phyloP scores from a whole-genome alignment of 352 stramenopile genomes.

The Phytophthora agathidicida region DNA sequence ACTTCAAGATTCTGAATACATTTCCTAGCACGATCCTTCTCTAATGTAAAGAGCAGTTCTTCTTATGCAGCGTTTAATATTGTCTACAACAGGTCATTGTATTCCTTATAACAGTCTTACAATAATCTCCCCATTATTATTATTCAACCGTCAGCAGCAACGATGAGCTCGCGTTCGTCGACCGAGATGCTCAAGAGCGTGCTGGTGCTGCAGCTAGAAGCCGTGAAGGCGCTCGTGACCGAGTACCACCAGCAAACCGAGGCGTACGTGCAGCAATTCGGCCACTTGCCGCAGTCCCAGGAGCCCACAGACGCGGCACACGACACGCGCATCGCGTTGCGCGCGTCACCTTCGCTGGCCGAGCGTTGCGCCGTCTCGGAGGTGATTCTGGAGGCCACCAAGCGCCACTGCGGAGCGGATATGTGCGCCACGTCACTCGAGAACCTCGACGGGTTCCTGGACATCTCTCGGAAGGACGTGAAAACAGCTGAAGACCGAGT shows the following conservation, averaged over 20 bases:
- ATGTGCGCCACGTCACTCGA: slow-evolving; percentile 41
- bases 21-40: too few species aligned
- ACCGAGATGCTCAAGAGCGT: slow-evolving; percentile 56
- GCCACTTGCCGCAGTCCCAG: slow-evolving; percentile 51
- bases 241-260: slow-evolving; percentile 78
- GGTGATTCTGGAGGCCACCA: slow-evolving; percentile 37
- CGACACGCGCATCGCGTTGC: slow-evolving; percentile 39
- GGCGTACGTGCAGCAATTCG: slow-evolving; percentile 62
- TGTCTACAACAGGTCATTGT: background rate
- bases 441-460: slow-evolving; percentile 51
- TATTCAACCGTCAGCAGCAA: background rate
- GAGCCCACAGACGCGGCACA: slow-evolving; percentile 20
- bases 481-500: slow-evolving; percentile 58
- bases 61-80: too few species aligned
- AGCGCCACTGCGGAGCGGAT: slow-evolving; percentile 45
- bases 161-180: slow-evolving; percentile 11
- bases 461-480: slow-evolving; percentile 33
- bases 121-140: background rate
- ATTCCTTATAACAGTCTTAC: background rate
- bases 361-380: slow-evolving; percentile 54
- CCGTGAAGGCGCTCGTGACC: slow-evolving; percentile 40
- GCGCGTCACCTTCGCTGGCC: slow-evolving; percentile 27
- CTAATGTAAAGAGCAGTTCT: too few species aligned
- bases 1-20: background rate
- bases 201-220: slow-evolving; percentile 65